Evolutionary conservation across 148 eudicot species (phyloP), one percentile per base, ranked within the genome.

Genomic region (Rhododendron williamsianum): DNA sequence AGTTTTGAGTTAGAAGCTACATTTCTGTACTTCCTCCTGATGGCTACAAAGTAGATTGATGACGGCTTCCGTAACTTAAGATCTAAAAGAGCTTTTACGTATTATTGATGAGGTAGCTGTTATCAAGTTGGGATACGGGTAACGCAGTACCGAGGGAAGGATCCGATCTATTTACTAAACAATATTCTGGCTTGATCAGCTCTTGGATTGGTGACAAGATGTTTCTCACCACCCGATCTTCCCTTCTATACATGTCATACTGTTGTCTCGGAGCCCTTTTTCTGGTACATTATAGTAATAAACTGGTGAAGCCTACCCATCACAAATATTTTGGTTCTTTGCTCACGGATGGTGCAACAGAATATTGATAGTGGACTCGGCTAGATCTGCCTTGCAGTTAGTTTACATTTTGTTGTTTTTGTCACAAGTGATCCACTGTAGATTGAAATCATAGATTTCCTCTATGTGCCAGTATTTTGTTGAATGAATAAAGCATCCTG

Each of bases 401-500:
- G 82, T 78, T 88, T 87, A 65, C 82, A 83, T 82, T 84, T 89
- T 78, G 43, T 89, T 84, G 88, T 83, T 86, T 86, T 88, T 76
- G 83, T 74, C 83, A 56, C 85, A 81, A 69, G 87, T 86, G 85
- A 67, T 86, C 87, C 86, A 82, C 63, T 81, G 85, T 76, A 82
- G 87, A 79, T 83, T 80, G 54, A 82, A 46, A 67, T 84, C 84
- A 25, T 85, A 80, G 84, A 85, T 84, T 72, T 87, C 46, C 83
- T 33, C 48, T 81, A 25, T 86, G 85, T 82, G 87, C 77, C 87
- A 77, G 76, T 81, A 82, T 81, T 77, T 84, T 74, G n/a, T 83
- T 87, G 72, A 88, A 89, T 90, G 90, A 89, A 88, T 90, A 91
- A 88, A 88, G 82, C 77, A 86, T 88, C 87, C 72, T 86, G 86